phyloP scores from a whole-genome alignment of 1,284 basidiomycete species.

The Mycosarcoma mackinlayi region DNA sequence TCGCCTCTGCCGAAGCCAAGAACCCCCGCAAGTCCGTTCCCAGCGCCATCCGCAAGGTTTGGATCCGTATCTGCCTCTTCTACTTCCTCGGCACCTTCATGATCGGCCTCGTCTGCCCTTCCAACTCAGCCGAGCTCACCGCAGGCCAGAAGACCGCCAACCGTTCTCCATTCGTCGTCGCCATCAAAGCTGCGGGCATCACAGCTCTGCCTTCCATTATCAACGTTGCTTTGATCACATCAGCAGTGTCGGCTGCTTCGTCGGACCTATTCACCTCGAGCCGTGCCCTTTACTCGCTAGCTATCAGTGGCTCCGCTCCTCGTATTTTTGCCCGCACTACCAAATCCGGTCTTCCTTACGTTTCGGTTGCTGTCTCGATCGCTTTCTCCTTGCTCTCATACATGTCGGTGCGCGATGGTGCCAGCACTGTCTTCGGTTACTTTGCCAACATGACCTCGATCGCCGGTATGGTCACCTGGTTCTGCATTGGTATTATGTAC shows the following conservation, averaged over 20 bases:
- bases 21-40: constrained; percentile 68
- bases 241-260: constrained; percentile 86
- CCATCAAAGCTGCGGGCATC: constrained; percentile 56
- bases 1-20: constrained; percentile 77
- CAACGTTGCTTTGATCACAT: constrained; percentile 80
- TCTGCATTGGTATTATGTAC: constrained; percentile 81
- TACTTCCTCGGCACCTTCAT: constrained; percentile 70
- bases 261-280: constrained; percentile 84
- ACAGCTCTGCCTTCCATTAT: constrained; percentile 72
- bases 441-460: constrained; percentile 75
- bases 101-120: constrained; percentile 52
- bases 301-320: constrained; percentile 81
- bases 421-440: constrained; percentile 74
- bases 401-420: constrained; percentile 69
- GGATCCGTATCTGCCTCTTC: constrained; percentile 56
- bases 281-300: constrained; percentile 79
- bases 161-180: constrained; percentile 66
- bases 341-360: constrained; percentile 79
- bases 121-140: constrained; percentile 42
- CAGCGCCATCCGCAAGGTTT: constrained; percentile 46
- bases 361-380: constrained; percentile 77
- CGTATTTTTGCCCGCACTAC: constrained; percentile 77
- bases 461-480: constrained; percentile 81
- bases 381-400: constrained; percentile 77
- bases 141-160: constrained; percentile 38